Evolutionary conservation across 2,329 filamentous ascomycete species (phyloP), one percentile per base, ranked within the genome.

Genomic region (Phialocephala sp.): DNA sequence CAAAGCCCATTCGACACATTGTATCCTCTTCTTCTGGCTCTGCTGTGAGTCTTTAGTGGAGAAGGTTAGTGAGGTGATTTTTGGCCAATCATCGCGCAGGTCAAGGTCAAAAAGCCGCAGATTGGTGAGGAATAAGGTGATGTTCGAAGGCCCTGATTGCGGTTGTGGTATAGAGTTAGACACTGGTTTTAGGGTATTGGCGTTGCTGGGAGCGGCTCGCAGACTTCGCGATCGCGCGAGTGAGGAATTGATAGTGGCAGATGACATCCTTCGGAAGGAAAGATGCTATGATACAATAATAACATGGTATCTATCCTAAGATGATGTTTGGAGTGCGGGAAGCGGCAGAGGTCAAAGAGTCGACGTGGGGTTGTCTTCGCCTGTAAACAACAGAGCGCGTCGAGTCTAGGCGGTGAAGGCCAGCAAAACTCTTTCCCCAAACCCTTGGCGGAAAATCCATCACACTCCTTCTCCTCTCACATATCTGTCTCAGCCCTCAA

Each of bases 1-100:
- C n/a, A 98, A 81, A 0, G 90, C 88, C 93, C 94, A 98, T 81
- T 99, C 95, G 43, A 94, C 87, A 66, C 88, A 88, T 72, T 91
- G 88, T 43, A 97, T 89, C 61, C 94, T 87, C 77, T 90, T 90
- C 79, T 94, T 95, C 77, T 94, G 91, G 61, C 91, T 91, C 68
- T 90, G 88, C 57, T 85, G 84, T 0, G 84, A 85, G 72, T 91
- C 86, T 64, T 84, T 88, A 4, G 84, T 81, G 2, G 87, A 86
- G 75, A 98, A 92, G 1, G 90, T 91, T 59, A 89, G 83, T 0
- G 83, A 76, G 0, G 86, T 88, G 64, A 97, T 91, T 20, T 80
- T 84, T 0, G 94, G 94, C 91, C 94, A 97, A 79, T 96, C 93
- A 0, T 87, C 81, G 0, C 84, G 84, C 59, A 85, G 80, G 73